A percentile compares a stretch with the other conserved stretches of the same genome.
Evolutionary conservation across 331 rosid species (phyloP).

Genomic region (Saraca asoca): DNA sequence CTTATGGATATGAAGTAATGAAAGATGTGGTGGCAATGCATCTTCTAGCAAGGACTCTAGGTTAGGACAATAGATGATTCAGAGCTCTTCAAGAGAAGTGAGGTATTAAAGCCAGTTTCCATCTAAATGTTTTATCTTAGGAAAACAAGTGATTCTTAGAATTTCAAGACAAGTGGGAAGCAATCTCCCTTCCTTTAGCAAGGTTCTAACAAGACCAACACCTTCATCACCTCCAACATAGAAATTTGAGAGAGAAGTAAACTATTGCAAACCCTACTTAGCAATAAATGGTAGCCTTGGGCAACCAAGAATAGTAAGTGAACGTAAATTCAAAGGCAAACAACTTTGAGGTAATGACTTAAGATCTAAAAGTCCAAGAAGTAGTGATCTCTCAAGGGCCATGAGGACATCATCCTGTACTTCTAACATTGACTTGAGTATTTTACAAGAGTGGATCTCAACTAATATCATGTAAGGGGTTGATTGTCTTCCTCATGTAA

Average conservation of each 20-base stretch:
- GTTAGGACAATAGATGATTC: background rate
- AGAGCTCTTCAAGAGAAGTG: background rate
- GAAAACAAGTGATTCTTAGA: rapidly evolving
- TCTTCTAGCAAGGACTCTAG: too few species aligned
- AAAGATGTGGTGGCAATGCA: too few species aligned
- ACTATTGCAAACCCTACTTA: background rate
- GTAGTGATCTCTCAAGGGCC: too few species aligned
- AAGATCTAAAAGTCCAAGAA: too few species aligned
- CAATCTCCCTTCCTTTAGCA: background rate
- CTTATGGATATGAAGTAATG: too few species aligned
- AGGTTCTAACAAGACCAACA: background rate
- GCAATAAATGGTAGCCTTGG: background rate
- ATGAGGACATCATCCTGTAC: too few species aligned
- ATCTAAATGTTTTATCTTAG: too few species aligned
- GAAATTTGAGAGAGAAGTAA: background rate
- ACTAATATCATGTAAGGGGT: background rate
- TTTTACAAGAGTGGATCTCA: too few species aligned
- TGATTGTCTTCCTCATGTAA: background rate
- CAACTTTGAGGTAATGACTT: too few species aligned
- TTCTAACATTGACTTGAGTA: too few species aligned
- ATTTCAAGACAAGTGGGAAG: background rate
- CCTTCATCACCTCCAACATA: background rate
- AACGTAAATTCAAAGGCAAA: too few species aligned
- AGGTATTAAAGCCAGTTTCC: too few species aligned
- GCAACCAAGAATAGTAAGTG: background rate